A percentile compares a stretch with the other conserved stretches of the same genome.
These are phyloP conservation scores for Iris pallida DNA, from an alignment of 116 monocot species.

Conservation along the genomic window DNA sequence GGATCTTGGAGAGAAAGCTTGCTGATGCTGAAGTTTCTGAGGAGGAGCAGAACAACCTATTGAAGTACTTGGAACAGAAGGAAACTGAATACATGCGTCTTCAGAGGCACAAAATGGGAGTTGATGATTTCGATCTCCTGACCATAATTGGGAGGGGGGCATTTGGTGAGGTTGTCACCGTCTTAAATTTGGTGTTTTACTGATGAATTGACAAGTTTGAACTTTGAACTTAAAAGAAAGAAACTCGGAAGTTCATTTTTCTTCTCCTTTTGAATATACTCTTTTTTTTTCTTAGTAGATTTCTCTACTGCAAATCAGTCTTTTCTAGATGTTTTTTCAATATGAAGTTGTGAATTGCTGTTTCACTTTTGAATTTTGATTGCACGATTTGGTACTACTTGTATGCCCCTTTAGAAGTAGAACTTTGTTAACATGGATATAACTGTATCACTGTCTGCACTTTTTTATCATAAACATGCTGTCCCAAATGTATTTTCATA, in stretches of 20 bases:
- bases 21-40: constrained; percentile 96
- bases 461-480: too few relatives aligned
- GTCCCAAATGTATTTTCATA: too few relatives aligned
- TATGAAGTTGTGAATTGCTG: neutral
- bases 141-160: constrained; percentile 98
- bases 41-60: constrained; percentile 87
- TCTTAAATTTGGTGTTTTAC: neutral
- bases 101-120: constrained; percentile 97
- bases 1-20: constrained; percentile 93
- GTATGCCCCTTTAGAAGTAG: too few relatives aligned
- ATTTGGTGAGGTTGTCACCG: constrained; percentile 74
- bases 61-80: constrained; percentile 93
- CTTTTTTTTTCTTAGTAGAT: neutral
- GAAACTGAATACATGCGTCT: constrained; percentile 98
- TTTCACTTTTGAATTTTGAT: neutral
- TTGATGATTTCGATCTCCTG: constrained; percentile 93
- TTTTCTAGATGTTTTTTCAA: neutral
- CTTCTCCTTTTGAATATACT: neutral
- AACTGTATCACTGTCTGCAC: too few relatives aligned
- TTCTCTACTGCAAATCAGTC: neutral
- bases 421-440: too few relatives aligned
- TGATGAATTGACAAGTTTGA: constrained; percentile 5
- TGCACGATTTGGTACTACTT: neutral
- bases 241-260: neutral
- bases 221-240: neutral